These are phyloP conservation scores for Paralagenidium karlingii DNA, from an alignment of 352 stramenopile genomes.

Conservation along the genomic window DNA sequence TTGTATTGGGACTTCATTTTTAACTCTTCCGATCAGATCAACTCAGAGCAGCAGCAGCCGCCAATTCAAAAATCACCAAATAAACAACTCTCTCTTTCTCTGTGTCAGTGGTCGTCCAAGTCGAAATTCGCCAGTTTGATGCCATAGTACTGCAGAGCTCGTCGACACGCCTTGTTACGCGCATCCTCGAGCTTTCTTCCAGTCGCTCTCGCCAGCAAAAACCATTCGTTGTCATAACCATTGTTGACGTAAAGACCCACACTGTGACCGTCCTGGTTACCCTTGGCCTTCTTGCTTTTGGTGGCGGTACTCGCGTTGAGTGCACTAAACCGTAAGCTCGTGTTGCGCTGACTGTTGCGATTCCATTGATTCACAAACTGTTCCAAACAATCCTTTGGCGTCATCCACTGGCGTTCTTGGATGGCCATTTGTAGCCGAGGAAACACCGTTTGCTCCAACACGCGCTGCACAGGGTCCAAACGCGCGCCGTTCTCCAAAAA, in stretches of 20 bases:
- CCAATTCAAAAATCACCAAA: neutral
- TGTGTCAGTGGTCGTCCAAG: slow-evolving; percentile 8
- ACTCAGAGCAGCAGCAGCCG: slow-evolving; percentile 1
- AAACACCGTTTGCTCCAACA: slow-evolving; percentile 53
- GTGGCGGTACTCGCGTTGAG: too few species aligned
- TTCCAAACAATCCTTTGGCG: slow-evolving; percentile 47
- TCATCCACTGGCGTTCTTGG: slow-evolving; percentile 72
- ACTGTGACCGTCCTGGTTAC: slow-evolving; percentile 21
- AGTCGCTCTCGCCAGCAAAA: slow-evolving; percentile 35
- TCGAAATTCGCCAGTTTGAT: slow-evolving; percentile 25
- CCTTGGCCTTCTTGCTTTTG: too few species aligned
- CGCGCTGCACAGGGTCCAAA: slow-evolving; percentile 37
- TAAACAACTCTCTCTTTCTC: neutral
- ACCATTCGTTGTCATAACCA: too few species aligned
- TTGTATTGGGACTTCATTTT: slow-evolving; percentile 2
- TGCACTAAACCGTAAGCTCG: too few species aligned
- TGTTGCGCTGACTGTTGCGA: too few species aligned
- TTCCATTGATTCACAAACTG: slow-evolving; percentile 55
- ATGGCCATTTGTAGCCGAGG: slow-evolving; percentile 60
- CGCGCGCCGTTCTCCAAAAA: slow-evolving; percentile 58
- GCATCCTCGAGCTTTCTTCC: slow-evolving; percentile 58
- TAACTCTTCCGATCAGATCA: neutral
- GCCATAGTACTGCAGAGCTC: slow-evolving; percentile 49
- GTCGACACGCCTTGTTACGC: slow-evolving; percentile 49
- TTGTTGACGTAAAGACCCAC: slow-evolving; percentile 58